Conservation (phyloP, 768 basidiomycete species). For the Russula lepida region DNA sequence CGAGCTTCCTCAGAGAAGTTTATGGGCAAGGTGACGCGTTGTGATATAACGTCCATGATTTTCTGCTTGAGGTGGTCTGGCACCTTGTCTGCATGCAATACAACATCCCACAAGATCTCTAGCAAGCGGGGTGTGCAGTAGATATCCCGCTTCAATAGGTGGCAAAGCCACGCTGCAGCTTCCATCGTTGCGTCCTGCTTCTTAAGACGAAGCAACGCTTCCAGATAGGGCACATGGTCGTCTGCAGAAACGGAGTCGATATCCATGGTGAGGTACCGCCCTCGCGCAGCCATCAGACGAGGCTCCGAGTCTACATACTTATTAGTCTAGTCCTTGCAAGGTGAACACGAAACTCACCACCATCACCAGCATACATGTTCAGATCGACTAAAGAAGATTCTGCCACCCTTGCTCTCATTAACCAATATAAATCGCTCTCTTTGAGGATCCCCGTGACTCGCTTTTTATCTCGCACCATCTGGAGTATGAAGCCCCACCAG, state of each 20-base stretch:
- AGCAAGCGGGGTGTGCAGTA: conserved; percentile 32
- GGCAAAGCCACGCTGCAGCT: conserved; percentile 8
- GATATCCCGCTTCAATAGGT: conserved; percentile 12
- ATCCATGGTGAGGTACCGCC: conserved; percentile 17
- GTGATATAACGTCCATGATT: conserved; percentile 32
- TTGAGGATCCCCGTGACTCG: conserved; percentile 26
- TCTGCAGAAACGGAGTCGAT: neutral
- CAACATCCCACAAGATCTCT: conserved; percentile 35
- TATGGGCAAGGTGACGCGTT: conserved; percentile 26
- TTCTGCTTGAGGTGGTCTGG: conserved; percentile 26
- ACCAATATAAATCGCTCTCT: conserved; percentile 53
- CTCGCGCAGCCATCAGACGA: conserved; percentile 1
- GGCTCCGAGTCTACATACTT: neutral
- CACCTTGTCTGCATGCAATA: conserved; percentile 28
- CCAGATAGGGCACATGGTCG: conserved; percentile 3
- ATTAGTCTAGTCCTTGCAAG: neutral
- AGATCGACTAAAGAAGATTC: neutral
- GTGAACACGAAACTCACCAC: conserved; percentile 4
- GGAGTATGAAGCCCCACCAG: conserved; percentile 45
- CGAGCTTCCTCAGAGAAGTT: conserved; percentile 18
- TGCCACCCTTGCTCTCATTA: conserved; percentile 37
- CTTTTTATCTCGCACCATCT: conserved; percentile 40
- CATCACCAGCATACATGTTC: conserved; percentile 7
- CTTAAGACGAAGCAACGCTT: conserved; percentile 11
- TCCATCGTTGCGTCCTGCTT: neutral